Evolutionary conservation across 2,329 filamentous ascomycete species (phyloP), one percentile per base, ranked within the genome.

Genomic region (Helicocarpus griseus): DNA sequence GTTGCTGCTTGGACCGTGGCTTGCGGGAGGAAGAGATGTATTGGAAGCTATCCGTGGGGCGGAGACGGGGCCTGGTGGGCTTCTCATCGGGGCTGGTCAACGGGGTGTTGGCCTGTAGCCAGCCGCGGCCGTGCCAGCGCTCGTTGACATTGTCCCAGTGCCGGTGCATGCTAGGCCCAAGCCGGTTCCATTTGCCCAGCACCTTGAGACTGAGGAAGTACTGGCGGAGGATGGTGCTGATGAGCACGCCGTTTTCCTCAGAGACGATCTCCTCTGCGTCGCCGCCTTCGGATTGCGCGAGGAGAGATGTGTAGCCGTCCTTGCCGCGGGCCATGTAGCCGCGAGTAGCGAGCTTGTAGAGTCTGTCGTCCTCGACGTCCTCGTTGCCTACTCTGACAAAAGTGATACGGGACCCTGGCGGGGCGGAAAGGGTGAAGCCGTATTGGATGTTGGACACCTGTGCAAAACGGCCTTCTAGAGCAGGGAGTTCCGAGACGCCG

Each of bases 271-370:
- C 87, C 58, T 89, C 82, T 1, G 84, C 86, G 3, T 78, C 71
- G 14, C 89, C 89, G 24, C 89, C 89, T 65, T 88, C 85, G 2
- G 83, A 80, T 58, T 85, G 71, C 29, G 88, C 80, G n/a, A 91
- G 77, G 1, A 95, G 76, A 44, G 83, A 83, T 1, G 78, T 79
- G 68, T 86, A 95, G 1, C 89, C 89, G 58, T 95, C 89, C 67
- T 91, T 93, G 19, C 89, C 89, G 33, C 87, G 80, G 3, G 79
- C 85, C 89, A 95, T 95, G 64, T 95, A 96, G 0, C 87, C 89
- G 51, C 89, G 74, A 0, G 89, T 96, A 7, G 84, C 85, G 2
- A 95, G 73, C 0, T 78, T 77, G 62, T 95, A 95, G 35, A 80
- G 73, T 54, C 71, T 79, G 19, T 81, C 73, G 9, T 78, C 69